Base-by-base conservation (phyloP, 2,329 filamentous ascomycete species). In the Fusarium oligoseptatum region DNA sequence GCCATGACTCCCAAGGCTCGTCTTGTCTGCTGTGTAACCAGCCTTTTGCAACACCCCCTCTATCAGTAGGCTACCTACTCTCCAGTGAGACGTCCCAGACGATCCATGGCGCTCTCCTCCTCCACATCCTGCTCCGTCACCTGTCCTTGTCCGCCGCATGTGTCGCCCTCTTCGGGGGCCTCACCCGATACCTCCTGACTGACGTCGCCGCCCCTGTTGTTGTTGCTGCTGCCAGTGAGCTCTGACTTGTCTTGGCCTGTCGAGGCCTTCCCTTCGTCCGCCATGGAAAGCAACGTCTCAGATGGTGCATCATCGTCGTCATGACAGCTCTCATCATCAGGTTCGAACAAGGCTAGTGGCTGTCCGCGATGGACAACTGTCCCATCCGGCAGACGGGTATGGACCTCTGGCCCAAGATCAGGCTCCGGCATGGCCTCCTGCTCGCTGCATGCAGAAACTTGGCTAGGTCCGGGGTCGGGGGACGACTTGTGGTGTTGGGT, bases 51-150 rank as follows among this genome's bases (percentile, higher is more conserved):
- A 45, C 27, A 14, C 7, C 24, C 62, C 60, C 20, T 62, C 45
- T 41, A 45, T 61, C 41, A 34, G 7, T 36, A 36, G 34, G 34
- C 69, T 66, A 66, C 24, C 68, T 41, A 32, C 17, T 24, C 34
- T 20, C 60, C 64, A 45, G 76, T 55, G 22, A 79, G 69, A 22
- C 43, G 65, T 36, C 48, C 64, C 37, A 79, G 60, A 11, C 75
- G 77, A 66, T 78, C 77, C 58, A 77, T 70, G 37, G 70, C 75
- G 45, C 68, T 73, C 20, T 73, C 70, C 37, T 68, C 67, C 22
- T 65, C 45, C 27, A 27, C 39, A 17, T 70, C 52, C 32, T 12
- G 41, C 43, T 71, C 48, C 22, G 29, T 36, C 17, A 6, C 39
- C 55, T 39, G 45, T 37, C 55, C 72, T 29, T 17, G 20, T 20